These are phyloP conservation scores for Clavispora vitiphila DNA, from an alignment of 805 yeast genomes.

Conservation along the genomic window DNA sequence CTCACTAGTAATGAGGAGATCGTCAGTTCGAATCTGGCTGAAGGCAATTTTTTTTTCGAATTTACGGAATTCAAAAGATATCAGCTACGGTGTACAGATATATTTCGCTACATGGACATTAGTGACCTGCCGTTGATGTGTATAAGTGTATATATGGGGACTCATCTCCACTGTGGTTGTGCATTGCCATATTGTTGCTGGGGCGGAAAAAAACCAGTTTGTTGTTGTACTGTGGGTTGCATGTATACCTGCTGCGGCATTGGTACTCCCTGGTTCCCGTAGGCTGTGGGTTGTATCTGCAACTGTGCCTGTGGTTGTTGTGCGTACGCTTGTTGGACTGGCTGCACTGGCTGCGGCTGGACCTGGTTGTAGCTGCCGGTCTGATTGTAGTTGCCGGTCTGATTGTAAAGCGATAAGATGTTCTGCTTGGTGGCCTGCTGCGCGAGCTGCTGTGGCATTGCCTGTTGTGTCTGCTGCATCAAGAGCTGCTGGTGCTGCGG, in stretches of 20 bases:
- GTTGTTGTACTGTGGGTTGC: conserved; percentile 3
- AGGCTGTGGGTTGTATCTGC: conserved; percentile 3
- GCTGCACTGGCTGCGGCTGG: too few species aligned
- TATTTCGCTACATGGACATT: too few species aligned
- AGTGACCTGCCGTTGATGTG: not conserved
- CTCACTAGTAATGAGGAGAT: conserved; percentile 32
- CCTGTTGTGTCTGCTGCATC: conserved; percentile 23
- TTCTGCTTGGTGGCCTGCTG: conserved; percentile 36
- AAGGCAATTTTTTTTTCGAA: conserved; percentile 17
- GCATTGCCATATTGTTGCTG: conserved; percentile 6
- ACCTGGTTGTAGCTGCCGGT: too few species aligned
- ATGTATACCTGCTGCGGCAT: conserved; percentile 1
- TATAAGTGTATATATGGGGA: not conserved
- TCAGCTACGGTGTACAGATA: too few species aligned
- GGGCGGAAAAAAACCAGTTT: conserved; percentile 10
- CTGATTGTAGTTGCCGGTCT: conserved; percentile 39
- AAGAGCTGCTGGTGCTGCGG: conserved; percentile 32
- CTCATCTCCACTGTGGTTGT: conserved; percentile 7
- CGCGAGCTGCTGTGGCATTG: conserved; percentile 18
- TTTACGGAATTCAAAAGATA: too few species aligned
- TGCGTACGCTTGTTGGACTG: conserved; percentile 4
- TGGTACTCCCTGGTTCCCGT: not conserved
- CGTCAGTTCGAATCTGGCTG: conserved; percentile 29
- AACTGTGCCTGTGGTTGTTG: conserved; percentile 14
- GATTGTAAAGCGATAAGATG: conserved; percentile 31